Conservation (phyloP, 352 stramenopile species). For the Phytophthora citricola region DNA sequence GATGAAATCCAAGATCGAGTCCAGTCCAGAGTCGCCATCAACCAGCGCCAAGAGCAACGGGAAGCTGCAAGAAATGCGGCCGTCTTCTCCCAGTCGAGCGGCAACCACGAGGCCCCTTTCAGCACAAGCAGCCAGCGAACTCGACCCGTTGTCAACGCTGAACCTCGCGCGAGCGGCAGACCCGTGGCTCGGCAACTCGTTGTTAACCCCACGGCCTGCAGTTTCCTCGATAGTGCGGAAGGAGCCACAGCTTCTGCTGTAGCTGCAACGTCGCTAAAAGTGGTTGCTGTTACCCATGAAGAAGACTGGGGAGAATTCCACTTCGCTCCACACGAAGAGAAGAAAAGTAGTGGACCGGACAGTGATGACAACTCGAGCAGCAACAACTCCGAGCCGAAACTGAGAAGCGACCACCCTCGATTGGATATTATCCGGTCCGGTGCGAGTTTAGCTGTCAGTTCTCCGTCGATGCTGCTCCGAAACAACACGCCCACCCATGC, state of each 20-base stretch:
- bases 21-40: slow-evolving; percentile 17
- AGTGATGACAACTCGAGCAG: slow-evolving; percentile 15
- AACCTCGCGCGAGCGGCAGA: slow-evolving; percentile 58
- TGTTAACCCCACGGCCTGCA: slow-evolving; percentile 33
- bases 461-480: slow-evolving; percentile 15
- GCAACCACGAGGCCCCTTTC: slow-evolving; percentile 14
- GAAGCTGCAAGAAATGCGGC: slow-evolving; percentile 24
- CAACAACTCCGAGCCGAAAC: slow-evolving; percentile 22
- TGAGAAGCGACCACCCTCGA: slow-evolving; percentile 8
- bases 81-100: slow-evolving; percentile 18
- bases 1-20: slow-evolving; percentile 26
- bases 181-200: slow-evolving; percentile 57
- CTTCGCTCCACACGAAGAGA: slow-evolving; percentile 28
- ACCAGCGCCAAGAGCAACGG: slow-evolving; percentile 1
- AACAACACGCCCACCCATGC: slow-evolving; percentile 38
- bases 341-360: slow-evolving; percentile 4
- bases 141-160: slow-evolving; percentile 57
- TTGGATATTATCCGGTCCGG: slow-evolving; percentile 14
- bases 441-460: slow-evolving; percentile 7
- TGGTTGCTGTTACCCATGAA: slow-evolving; percentile 43
- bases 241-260: slow-evolving; percentile 28
- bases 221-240: slow-evolving; percentile 21
- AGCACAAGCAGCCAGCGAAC: slow-evolving; percentile 39
- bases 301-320: slow-evolving; percentile 75
- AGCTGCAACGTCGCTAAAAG: slow-evolving; percentile 42